Percentiles rank a stretch among this genome's conserved stretches.
Evolutionary conservation across 306 rosid species (phyloP).

Genomic region (Comarum palustre): DNA sequence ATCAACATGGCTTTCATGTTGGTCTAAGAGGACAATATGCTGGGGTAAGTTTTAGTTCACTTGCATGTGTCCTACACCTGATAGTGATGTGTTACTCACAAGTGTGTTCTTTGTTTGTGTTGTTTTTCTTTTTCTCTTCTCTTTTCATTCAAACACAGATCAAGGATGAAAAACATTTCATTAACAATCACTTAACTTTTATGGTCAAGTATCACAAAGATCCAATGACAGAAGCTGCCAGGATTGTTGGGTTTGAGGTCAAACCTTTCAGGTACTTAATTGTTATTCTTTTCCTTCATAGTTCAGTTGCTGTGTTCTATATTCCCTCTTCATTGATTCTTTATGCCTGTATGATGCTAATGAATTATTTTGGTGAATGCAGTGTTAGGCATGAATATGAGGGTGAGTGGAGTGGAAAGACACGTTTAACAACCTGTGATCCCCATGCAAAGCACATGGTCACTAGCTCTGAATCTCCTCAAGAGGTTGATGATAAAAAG

Average conservation of each 20-base stretch:
- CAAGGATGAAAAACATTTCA: slow-evolving; percentile 74
- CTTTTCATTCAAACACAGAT: slow-evolving; percentile 34
- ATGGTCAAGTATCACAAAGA: slow-evolving; percentile 73
- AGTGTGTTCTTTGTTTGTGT: neutral
- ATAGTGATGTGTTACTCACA: slow-evolving; percentile 6
- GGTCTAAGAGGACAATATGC: slow-evolving; percentile 86
- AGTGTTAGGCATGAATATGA: slow-evolving; percentile 77
- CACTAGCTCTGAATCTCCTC: slow-evolving; percentile 71
- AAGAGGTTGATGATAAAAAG: slow-evolving; percentile 77
- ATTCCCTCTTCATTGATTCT: slow-evolving; percentile 10
- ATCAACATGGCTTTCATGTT: slow-evolving; percentile 76
- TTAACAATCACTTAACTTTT: slow-evolving; percentile 78
- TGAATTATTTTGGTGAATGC: slow-evolving; percentile 28
- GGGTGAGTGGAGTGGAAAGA: slow-evolving; percentile 53
- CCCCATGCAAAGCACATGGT: slow-evolving; percentile 66
- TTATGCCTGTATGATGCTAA: slow-evolving; percentile 10
- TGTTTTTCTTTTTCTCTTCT: slow-evolving; percentile 4
- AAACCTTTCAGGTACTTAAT: slow-evolving; percentile 67
- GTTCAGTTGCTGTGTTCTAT: neutral
- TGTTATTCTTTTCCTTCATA: slow-evolving; percentile 20
- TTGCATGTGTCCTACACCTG: slow-evolving; percentile 13
- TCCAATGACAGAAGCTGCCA: slow-evolving; percentile 57
- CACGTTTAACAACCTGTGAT: slow-evolving; percentile 72
- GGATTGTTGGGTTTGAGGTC: slow-evolving; percentile 94
- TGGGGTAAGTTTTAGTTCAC: slow-evolving; percentile 46